Conservation (phyloP, 78 protist genomes). For the Tieghemostelium lacteum region DNA sequence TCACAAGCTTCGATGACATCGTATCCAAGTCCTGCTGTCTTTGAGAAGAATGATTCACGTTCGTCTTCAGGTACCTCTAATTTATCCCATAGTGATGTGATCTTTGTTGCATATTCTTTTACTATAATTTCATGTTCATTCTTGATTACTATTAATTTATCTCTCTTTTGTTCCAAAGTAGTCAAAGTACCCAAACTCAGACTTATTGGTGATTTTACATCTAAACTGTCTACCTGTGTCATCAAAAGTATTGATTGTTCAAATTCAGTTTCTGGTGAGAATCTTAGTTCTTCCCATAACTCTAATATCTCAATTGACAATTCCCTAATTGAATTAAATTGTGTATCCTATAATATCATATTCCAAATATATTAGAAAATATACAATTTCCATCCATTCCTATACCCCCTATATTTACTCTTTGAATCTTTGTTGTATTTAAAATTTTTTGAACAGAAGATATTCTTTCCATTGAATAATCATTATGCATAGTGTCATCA, state of each 20-base stretch:
- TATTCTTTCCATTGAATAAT: constrained; percentile 59
- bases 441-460: constrained; percentile 44
- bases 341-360: constrained; percentile 11
- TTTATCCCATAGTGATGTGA: constrained; percentile 58
- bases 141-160: constrained; percentile 16
- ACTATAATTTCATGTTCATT: constrained; percentile 49
- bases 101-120: constrained; percentile 39
- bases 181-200: constrained; percentile 17
- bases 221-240: constrained; percentile 3
- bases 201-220: constrained; percentile 66
- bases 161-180: constrained; percentile 40
- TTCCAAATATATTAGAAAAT: not conserved
- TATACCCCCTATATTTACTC: constrained; percentile 23
- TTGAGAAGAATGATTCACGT: constrained; percentile 59
- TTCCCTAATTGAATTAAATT: constrained; percentile 38
- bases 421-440: constrained; percentile 29
- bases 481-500: constrained; percentile 23
- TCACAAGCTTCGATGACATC: constrained; percentile 74
- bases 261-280: constrained; percentile 74
- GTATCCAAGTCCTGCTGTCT: constrained; percentile 70
- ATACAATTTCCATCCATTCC: too few species aligned
- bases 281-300: constrained; percentile 64
- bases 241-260: constrained; percentile 55
- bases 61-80: constrained; percentile 41
- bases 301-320: constrained; percentile 17